Base-by-base conservation (phyloP, 371 early-diverging fungal genomes). In the Rhizomucor pusillus region DNA sequence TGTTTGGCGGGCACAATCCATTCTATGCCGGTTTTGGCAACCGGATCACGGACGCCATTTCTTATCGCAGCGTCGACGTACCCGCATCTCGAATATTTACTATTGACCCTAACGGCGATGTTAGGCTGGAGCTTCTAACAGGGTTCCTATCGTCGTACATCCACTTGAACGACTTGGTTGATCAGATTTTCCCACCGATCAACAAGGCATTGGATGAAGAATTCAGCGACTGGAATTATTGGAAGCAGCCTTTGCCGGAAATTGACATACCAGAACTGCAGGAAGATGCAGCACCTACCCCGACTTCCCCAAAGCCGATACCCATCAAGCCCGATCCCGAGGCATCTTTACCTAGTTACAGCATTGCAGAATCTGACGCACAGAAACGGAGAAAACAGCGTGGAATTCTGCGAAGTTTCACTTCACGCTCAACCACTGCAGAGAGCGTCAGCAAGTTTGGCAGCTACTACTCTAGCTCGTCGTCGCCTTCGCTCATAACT, bases 1-100 rank as follows among this genome's bases (percentile, higher is more conserved):
- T 98, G 19, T 95, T 95, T 78, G 88, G 78, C 18, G 75, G 77
- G 35, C 67, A 69, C 6, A 85, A 83, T 54, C 94, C 97, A 1
- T 97, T 98, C 63, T 92, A 91, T 69, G 97, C 98, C 3, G 99
- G 99, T 0, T 99, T 99, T 68, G 99, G 99, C 18, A 99, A 99
- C 67, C 86, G 91, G 25, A 87, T 90, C 43, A 92, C 92, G 20
- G 87, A 85, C 47, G 94, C 96, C 12, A 79, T 96, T 34, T 91
- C 95, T 1, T 99, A 99, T 65, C 89, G 95, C 58, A 84, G 87
- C 40, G 93, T 98, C 34, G 86, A 90, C 58, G 88, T 99, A 9
- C 95, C 97, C 5, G 73, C 86, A 0, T 90, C 91, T 16, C 82
- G 92, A 20, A 98, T 99, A 48, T 99, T 96, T 66, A 97, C 97